Base-by-base conservation (phyloP, 805 yeast genomes). In the Yarrowia deformans region DNA sequence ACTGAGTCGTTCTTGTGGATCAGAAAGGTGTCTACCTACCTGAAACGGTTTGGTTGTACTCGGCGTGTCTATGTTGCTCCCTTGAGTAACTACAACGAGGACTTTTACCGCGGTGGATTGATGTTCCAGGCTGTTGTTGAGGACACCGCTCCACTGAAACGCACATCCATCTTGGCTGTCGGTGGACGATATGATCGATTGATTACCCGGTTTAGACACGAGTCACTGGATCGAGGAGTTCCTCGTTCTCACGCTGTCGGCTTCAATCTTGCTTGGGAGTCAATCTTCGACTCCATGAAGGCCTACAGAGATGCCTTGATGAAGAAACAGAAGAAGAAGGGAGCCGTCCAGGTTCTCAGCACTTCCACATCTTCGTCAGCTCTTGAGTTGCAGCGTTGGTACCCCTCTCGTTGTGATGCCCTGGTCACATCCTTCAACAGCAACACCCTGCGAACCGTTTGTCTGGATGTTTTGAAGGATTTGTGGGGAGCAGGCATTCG, bases 161-260 rank as follows among this genome's bases (percentile, higher is more conserved):
- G 72, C 9, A 48, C 70, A 19, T 68, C 72, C 7, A 82, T 89
- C 40, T 81, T 95, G 49, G 95, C 95, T 16, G 94, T 95, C 0
- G 99, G 99, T 55, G 99, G 99, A 2, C 82, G 99, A 69, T 95
- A 93, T 75, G 98, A 94, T 74, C 81, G 82, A 23, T 81, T 95
- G 72, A 85, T 93, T 14, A 81, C 86, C 2, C 83, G 88, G 18
- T 83, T 92, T 70, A 85, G 94, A 0, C 87, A 90, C 72, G 84
- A 87, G 1, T 79, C 85, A 10, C 72, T 79, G 19, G 79, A 79
- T 54, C 71, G 73, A 16, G 72, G 73, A 7, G 74, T 70, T 76
- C 81, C 77, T 9, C 71, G 74, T 71, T 84, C 63, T 82, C 84
- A 83, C 67, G 97, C 93, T 0, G 98, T 93, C 52, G 98, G 99